Conservation (phyloP, 108 stramenopile genomes). For the Stephanodiscus minutulus region DNA sequence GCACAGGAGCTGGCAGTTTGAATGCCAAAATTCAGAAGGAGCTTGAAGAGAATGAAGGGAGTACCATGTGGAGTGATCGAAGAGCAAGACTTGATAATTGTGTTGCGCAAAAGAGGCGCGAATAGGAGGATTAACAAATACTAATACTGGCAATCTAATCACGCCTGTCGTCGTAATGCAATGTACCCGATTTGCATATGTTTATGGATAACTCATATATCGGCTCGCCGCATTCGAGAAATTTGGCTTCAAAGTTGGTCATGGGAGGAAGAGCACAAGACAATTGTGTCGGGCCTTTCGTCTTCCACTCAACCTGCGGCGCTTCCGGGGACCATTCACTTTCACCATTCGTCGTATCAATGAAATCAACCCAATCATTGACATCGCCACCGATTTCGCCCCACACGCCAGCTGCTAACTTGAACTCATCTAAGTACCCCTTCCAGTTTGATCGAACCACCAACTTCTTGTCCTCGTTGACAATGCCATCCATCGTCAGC, state of each 20-base stretch:
- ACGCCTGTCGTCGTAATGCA: too few species aligned
- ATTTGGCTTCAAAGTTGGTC: slow-evolving; percentile 53
- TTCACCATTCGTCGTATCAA: neutral
- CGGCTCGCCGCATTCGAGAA: slow-evolving; percentile 36
- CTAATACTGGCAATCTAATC: too few species aligned
- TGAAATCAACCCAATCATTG: slow-evolving; percentile 4
- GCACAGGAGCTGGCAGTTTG: too few species aligned
- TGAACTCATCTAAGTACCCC: slow-evolving; percentile 78
- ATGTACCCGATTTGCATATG: too few species aligned
- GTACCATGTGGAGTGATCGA: too few species aligned
- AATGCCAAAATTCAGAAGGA: too few species aligned
- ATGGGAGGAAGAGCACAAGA: slow-evolving; percentile 14
- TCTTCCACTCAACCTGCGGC: neutral
- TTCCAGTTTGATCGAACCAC: slow-evolving; percentile 82
- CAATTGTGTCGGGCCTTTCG: slow-evolving; percentile 18
- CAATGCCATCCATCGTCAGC: slow-evolving; percentile 7
- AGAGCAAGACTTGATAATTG: too few species aligned
- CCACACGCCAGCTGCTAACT: slow-evolving; percentile 35
- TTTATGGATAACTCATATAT: slow-evolving; percentile 30
- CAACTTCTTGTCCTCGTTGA: slow-evolving; percentile 31
- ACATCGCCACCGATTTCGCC: slow-evolving; percentile 7
- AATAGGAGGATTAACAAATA: too few species aligned
- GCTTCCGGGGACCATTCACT: neutral
- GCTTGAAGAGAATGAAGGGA: too few species aligned
- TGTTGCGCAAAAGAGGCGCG: too few species aligned